Evolutionary conservation across 352 stramenopile species (phyloP).

Genomic region (Pythium aristosporum): DNA sequence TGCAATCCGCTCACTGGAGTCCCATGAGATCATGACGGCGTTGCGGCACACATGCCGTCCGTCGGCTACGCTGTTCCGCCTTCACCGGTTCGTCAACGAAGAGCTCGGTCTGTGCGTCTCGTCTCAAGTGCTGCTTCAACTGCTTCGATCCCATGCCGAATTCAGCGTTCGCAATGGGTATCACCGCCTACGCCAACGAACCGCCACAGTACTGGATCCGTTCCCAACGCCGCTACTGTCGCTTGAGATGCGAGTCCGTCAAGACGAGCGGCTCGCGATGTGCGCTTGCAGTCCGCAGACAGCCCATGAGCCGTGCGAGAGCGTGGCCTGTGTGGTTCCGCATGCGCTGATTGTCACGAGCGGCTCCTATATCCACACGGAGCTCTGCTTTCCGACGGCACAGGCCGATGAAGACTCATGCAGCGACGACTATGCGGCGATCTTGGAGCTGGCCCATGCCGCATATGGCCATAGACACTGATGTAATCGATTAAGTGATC

Average conservation of each 20-base stretch:
- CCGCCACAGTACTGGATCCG: conserved; percentile 27
- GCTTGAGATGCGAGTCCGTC: not conserved
- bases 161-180: conserved; percentile 48
- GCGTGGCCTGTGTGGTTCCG: conserved; percentile 51
- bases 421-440: conserved; percentile 36
- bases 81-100: conserved; percentile 60
- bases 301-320: conserved; percentile 43
- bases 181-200: conserved; percentile 24
- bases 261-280: conserved; percentile 37
- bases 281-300: conserved; percentile 41
- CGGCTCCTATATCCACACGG: conserved; percentile 9
- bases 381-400: conserved; percentile 19
- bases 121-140: conserved; percentile 37
- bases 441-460: conserved; percentile 37
- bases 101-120: conserved; percentile 42
- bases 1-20: not conserved
- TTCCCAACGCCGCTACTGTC: not conserved
- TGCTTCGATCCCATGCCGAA: conserved; percentile 35
- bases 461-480: conserved; percentile 37
- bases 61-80: conserved; percentile 54
- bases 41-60: conserved; percentile 45
- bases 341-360: conserved; percentile 52
- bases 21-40: conserved; percentile 10
- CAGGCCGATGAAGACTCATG: conserved; percentile 22
- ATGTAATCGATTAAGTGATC: conserved; percentile 3